Conservation (phyloP, 2,329 filamentous ascomycete genomes). For the Fusarium subglutinans region DNA sequence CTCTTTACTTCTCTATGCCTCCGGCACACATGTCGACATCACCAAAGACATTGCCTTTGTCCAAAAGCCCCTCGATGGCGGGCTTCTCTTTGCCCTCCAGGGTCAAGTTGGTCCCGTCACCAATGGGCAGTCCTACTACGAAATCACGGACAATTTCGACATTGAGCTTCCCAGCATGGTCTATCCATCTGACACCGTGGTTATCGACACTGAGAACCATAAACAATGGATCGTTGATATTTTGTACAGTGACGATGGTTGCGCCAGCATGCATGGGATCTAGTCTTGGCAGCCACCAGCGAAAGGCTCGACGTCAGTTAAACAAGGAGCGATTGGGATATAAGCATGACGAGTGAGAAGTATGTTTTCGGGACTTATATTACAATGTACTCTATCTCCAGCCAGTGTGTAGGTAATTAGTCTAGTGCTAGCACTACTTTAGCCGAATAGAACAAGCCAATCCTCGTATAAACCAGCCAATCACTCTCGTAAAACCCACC, state of each 20-base stretch:
- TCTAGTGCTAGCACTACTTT: no score
- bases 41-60: not conserved
- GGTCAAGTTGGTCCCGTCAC: not conserved
- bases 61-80: not conserved
- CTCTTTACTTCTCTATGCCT: not conserved
- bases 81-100: not conserved
- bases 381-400: no score
- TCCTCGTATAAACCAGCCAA: not conserved
- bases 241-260: not conserved
- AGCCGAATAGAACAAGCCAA: not conserved
- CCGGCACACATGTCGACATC: not conserved
- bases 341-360: no score
- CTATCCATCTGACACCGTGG: not conserved
- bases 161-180: not conserved
- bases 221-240: not conserved
- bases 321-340: no score
- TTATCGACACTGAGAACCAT: not conserved
- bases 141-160: not conserved
- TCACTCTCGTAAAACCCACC: not conserved
- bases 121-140: not conserved
- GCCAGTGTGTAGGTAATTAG: no score
- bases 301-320: not conserved
- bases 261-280: not conserved
- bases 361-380: no score
- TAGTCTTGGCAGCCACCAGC: not conserved